Base-by-base conservation (phyloP, 192 early-diverging fungal species). In the Coemansia sp. region DNA sequence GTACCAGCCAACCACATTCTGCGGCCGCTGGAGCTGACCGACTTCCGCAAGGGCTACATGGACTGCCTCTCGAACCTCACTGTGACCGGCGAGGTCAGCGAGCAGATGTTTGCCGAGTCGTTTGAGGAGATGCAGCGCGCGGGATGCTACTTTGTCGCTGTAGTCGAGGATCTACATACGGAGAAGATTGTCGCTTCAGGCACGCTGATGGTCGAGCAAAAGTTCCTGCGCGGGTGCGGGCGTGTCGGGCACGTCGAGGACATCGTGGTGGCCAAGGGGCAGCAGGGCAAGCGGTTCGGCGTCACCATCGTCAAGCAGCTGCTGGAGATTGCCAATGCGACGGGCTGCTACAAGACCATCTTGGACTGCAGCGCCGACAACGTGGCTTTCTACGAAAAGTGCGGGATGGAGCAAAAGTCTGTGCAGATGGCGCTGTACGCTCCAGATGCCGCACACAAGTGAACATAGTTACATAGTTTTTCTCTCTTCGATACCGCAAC, bases 181-280 rank as follows among this genome's bases (percentile, higher is more conserved):
- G 50, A 54, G 52, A 54, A 52, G 29, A 85, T 96, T 29, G 91
- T 94, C 14, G 95, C 90, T 4, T 85, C 89, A 21, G 95, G 91
- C 24, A 92, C 92, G 9, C 80, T 98, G 52, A 45, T 98, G 24
- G 86, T 92, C 22, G 95, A 98, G 72, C 86, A 90, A 66, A 98
- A 98, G 83, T 92, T 98, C 48, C 69, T 95, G 25, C 87, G 91
- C 55, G 64, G 68, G 11, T 92, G 88, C 62, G 92, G 90, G 6
- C 82, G 90, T 70, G 92, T 91, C 31, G 94, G 93, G 4, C 94
- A 95, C 57, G 94, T 95, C 56, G 95, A 97, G 77, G 94, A 92
- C 74, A 86, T 88, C 60, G 90, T 89, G 14, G 88, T 92, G n/a
- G 80, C 86, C 55, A 83, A 84, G 54, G 84, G 84, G 16, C 85